These are phyloP conservation scores for Ambrosia artemisiifolia DNA, from an alignment of 129 eudicot genomes.

Conservation along the genomic window DNA sequence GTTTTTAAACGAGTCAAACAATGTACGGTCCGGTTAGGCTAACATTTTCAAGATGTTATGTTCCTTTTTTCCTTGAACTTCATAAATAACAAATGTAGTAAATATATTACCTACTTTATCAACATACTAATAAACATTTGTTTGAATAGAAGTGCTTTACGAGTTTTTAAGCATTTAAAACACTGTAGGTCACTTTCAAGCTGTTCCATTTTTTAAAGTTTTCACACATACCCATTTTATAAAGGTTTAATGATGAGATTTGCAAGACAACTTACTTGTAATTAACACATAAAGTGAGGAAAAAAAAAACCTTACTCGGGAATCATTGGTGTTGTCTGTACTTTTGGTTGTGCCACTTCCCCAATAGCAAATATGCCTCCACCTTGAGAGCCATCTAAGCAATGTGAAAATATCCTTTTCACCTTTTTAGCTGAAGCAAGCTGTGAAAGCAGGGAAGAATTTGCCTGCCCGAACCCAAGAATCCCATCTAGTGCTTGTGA, in stretches of 20 bases:
- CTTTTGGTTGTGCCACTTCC: constrained; percentile 78
- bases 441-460: constrained; percentile 81
- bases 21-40: neutral
- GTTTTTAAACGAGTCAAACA: neutral
- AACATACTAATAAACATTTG: neutral
- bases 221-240: neutral
- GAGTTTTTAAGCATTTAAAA: neutral
- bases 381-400: constrained; percentile 75
- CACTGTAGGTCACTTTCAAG: neutral
- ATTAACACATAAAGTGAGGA: neutral
- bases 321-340: constrained; percentile 67
- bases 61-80: neutral
- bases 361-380: constrained; percentile 96
- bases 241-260: neutral
- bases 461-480: constrained; percentile 90
- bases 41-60: neutral
- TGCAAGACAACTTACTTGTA: neutral
- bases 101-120: neutral
- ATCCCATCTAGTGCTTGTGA: constrained; percentile 86
- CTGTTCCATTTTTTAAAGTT: neutral
- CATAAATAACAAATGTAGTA: neutral
- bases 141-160: neutral
- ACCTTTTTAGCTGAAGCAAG: constrained; percentile 72
- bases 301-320: constrained; percentile 34
- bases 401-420: constrained; percentile 78